phyloP scores from a whole-genome alignment of 345 rosid species.

The Pseudoturritis turrita region DNA sequence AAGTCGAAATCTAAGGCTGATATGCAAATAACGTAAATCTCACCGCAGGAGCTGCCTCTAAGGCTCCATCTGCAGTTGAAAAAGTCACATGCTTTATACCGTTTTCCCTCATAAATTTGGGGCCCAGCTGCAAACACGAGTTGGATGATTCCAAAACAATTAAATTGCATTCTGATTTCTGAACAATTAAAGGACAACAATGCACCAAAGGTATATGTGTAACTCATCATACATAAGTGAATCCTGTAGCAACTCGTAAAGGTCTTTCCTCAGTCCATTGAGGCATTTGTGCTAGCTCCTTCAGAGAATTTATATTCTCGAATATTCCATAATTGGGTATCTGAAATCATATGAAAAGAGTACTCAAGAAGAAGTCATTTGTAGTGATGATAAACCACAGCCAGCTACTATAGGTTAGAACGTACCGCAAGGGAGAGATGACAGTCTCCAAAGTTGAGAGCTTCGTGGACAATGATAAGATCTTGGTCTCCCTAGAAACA shows the following conservation, averaged over 20 bases:
- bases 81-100: slow-evolving; percentile 72
- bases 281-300: slow-evolving; percentile 76
- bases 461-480: slow-evolving; percentile 80
- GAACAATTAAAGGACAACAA: neutral
- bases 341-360: slow-evolving; percentile 37
- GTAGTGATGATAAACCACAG: neutral
- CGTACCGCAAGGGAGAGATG: slow-evolving; percentile 85
- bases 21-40: slow-evolving; percentile 25
- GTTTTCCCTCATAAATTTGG: slow-evolving; percentile 81
- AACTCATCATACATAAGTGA: slow-evolving; percentile 58
- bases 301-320: slow-evolving; percentile 73
- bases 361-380: neutral
- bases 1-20: neutral
- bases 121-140: slow-evolving; percentile 59
- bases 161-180: neutral
- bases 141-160: neutral
- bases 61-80: slow-evolving; percentile 96
- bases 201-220: neutral
- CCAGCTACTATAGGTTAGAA: neutral
- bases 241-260: slow-evolving; percentile 89
- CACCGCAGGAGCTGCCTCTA: slow-evolving; percentile 99
- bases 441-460: slow-evolving; percentile 89
- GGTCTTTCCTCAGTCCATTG: slow-evolving; percentile 91
- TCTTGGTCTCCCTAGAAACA: slow-evolving; percentile 71
- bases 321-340: slow-evolving; percentile 94